Evolutionary conservation across 768 basidiomycete species (phyloP), one percentile per base, ranked within the genome.

Genomic region (Tulasnella sp.): DNA sequence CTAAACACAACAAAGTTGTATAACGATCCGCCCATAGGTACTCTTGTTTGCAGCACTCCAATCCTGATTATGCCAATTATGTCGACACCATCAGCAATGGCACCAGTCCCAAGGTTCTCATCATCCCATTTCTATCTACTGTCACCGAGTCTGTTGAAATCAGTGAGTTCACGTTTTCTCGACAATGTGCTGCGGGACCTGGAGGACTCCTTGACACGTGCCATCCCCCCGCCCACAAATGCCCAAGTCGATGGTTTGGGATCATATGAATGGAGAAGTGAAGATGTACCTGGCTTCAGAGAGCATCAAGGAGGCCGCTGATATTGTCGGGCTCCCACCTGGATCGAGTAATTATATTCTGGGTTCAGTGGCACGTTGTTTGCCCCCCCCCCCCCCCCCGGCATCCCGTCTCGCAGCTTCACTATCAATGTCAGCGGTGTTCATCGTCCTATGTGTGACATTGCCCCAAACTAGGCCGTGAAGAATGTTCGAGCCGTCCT

Each of bases 171-270:
- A 65, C 73, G n/a, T 13, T 73, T 68, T 56, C 69, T 69, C 8
- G n/a, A 52, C 13, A 56, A 66, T 4, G 61, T 70, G 17, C 64
- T 70, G 4, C n/a, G 15, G 8, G 60, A 71, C 41, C 70, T 73
- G 19, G 51, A 15, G 13, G 48, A 30, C 0, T 73, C 73, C 48
- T 58, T 72, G 3, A 52, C 58, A 32, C 70, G 70, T 7, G 65
- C 70, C 0, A 72, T 77, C 61, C 69, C 76, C 8, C 70, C 72
- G 1, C 74, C 74, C 3, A 72, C 69, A 4, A 76, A 75, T 58
- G 29, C 41, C 0, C 69, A 73, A 44, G 71, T 75, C 10, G 71
- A 53, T 55, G 1, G 69, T 76, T 19, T 63, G 75, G 9, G 32
- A 64, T 1, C 53, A 64, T 1, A 53, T 75, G 13, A 27, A 54